These are phyloP conservation scores for Dimargaris xerosporica DNA, from an alignment of 192 early-diverging fungal species.

Conservation along the genomic window DNA sequence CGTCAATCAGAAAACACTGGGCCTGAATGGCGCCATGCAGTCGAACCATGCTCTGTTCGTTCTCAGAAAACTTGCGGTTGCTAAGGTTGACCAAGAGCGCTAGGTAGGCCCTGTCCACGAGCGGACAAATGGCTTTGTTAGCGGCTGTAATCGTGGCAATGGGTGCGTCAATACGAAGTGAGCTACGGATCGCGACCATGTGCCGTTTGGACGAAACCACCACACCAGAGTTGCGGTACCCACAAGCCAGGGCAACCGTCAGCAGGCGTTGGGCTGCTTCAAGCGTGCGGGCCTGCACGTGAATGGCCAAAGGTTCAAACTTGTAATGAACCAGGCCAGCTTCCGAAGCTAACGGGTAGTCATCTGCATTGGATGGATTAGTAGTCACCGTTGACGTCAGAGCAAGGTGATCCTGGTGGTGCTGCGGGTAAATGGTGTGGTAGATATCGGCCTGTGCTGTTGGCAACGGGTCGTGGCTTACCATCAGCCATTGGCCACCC, in stretches of 20 bases:
- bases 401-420: constrained; percentile 19
- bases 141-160: constrained; percentile 27
- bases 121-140: constrained; percentile 11
- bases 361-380: constrained; percentile 5
- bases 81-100: constrained; percentile 22
- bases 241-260: constrained; percentile 24
- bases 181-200: constrained; percentile 35
- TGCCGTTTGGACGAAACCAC: constrained; percentile 29
- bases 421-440: background rate
- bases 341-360: no score
- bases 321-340: constrained; percentile 29
- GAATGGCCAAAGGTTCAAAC: constrained; percentile 37
- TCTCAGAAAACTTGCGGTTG: constrained; percentile 33
- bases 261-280: constrained; percentile 30
- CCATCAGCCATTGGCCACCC: constrained; percentile 32
- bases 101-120: constrained; percentile 27
- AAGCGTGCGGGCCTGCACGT: constrained; percentile 32
- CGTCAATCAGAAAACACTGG: constrained; percentile 8
- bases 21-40: constrained; percentile 12
- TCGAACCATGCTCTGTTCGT: constrained; percentile 14
- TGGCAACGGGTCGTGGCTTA: constrained; percentile 28
- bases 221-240: constrained; percentile 36
- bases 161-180: constrained; percentile 33
- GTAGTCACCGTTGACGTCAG: constrained; percentile 19
- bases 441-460: constrained; percentile 14